phyloP scores from a whole-genome alignment of 2,329 filamentous ascomycete species.

The Rutstroemia sydowiana region DNA sequence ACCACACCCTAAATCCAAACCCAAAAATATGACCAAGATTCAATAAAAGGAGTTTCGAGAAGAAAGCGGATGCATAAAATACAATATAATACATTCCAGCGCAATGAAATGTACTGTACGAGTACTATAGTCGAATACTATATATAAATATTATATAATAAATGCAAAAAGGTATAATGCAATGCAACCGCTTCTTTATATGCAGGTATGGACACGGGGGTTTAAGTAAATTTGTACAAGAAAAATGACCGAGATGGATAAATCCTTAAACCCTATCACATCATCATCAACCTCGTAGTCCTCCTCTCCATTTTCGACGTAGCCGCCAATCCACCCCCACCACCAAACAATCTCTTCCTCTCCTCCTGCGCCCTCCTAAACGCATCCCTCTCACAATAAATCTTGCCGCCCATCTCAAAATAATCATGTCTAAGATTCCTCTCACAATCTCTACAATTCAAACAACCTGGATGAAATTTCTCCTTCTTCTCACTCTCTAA shows the following conservation, averaged over 20 bases:
- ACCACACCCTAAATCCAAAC: too few species aligned
- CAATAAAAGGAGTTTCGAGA: too few species aligned
- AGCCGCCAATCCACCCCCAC: slow-evolving; percentile 14
- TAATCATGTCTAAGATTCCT: slow-evolving; percentile 74
- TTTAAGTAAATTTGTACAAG: too few species aligned
- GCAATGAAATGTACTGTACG: too few species aligned
- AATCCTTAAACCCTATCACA: slow-evolving; percentile 21
- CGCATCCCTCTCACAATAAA: slow-evolving; percentile 85
- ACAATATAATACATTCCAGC: too few species aligned
- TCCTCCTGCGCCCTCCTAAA: slow-evolving; percentile 30
- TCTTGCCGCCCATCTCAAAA: slow-evolving; percentile 74
- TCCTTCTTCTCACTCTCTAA: slow-evolving; percentile 69
- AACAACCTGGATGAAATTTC: slow-evolving; percentile 84
- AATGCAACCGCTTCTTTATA: not conserved
- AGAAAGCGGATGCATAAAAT: too few species aligned
- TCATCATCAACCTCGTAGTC: slow-evolving; percentile 44
- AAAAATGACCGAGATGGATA: not conserved
- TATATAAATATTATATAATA: not conserved
- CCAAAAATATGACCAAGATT: too few species aligned
- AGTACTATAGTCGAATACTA: too few species aligned
- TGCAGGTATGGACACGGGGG: too few species aligned
- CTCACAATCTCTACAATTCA: slow-evolving; percentile 75
- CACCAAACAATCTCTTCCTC: slow-evolving; percentile 15
- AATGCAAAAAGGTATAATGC: not conserved
- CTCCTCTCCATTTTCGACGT: slow-evolving; percentile 37